Evolutionary conservation across 2,329 filamentous ascomycete genomes (phyloP).

Genomic region (Claviceps sorghi): DNA sequence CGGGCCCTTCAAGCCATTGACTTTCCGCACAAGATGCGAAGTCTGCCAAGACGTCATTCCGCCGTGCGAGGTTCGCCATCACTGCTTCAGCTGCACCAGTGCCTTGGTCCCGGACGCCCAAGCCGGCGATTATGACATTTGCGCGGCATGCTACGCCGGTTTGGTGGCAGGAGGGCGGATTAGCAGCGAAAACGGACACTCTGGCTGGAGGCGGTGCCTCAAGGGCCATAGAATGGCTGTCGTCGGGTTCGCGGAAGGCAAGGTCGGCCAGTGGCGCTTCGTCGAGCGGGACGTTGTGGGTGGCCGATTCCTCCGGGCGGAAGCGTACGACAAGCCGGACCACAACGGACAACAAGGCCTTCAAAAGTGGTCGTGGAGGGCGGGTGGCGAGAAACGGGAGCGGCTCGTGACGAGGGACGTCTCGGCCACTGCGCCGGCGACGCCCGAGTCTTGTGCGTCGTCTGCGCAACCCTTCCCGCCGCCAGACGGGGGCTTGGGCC

Average conservation of each 20-base stretch:
- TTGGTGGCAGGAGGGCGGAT: constrained; percentile 51
- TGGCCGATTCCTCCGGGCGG: constrained; percentile 52
- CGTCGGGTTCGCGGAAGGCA: constrained; percentile 57
- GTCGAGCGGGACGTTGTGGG: constrained; percentile 64
- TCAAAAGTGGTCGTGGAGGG: constrained; percentile 39
- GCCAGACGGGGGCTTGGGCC: constrained; percentile 59
- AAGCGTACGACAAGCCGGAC: constrained; percentile 27
- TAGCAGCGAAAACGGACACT: constrained; percentile 57
- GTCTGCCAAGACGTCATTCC: constrained; percentile 61
- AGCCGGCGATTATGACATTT: constrained; percentile 76
- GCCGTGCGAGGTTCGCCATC: constrained; percentile 55
- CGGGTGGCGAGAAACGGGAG: constrained; percentile 24
- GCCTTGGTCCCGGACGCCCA: constrained; percentile 28
- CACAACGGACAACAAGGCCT: constrained; percentile 19
- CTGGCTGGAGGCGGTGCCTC: constrained; percentile 72
- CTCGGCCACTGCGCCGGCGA: constrained; percentile 25
- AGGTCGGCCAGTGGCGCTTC: constrained; percentile 51
- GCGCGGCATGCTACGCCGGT: constrained; percentile 59
- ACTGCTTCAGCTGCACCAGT: constrained; percentile 62
- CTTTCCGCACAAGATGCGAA: constrained; percentile 64
- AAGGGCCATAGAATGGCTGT: constrained; percentile 74
- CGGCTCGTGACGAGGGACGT: constrained; percentile 39
- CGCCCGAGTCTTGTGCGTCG: constrained; percentile 11
- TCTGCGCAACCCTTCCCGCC: constrained; percentile 45
- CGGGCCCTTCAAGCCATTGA: constrained; percentile 50